phyloP scores from a whole-genome alignment of 257 asterid species.

The Gardenia jasminoides region DNA sequence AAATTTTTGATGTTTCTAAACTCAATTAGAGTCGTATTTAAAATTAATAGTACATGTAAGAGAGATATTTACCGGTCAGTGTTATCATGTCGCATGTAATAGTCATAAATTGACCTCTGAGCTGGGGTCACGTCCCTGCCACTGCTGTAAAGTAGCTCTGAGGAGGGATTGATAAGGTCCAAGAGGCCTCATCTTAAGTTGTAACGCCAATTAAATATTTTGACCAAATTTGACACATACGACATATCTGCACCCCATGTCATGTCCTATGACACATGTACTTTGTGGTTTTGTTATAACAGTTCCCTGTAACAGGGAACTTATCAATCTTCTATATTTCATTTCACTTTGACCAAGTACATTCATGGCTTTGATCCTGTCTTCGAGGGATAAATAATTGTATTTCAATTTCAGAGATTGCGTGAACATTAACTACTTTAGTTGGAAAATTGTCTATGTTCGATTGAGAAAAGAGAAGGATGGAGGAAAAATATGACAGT shows the following conservation, averaged over 20 bases:
- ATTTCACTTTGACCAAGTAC: not conserved
- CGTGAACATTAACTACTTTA: not conserved
- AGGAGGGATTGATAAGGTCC: not conserved
- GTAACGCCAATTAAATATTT: not conserved
- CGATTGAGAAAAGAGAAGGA: not conserved
- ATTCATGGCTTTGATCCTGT: not conserved
- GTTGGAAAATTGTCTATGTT: not conserved
- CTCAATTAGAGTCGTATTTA: too few species aligned
- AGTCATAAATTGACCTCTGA: too few species aligned
- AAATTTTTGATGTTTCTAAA: too few species aligned
- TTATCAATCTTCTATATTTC: not conserved
- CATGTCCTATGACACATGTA: not conserved
- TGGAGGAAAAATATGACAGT: not conserved
- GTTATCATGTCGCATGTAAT: too few species aligned
- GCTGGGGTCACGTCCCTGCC: too few species aligned
- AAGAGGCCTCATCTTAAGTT: not conserved
- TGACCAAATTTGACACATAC: too few species aligned
- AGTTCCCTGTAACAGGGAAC: not conserved
- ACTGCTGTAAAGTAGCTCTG: not conserved
- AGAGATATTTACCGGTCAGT: too few species aligned
- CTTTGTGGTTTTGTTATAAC: not conserved
- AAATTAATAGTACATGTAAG: too few species aligned
- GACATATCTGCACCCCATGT: not conserved
- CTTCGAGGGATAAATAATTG: not conserved
- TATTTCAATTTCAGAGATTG: too few species aligned